Conservation (phyloP, 495 filamentous ascomycete species). For the Tetracladium setigerum region DNA sequence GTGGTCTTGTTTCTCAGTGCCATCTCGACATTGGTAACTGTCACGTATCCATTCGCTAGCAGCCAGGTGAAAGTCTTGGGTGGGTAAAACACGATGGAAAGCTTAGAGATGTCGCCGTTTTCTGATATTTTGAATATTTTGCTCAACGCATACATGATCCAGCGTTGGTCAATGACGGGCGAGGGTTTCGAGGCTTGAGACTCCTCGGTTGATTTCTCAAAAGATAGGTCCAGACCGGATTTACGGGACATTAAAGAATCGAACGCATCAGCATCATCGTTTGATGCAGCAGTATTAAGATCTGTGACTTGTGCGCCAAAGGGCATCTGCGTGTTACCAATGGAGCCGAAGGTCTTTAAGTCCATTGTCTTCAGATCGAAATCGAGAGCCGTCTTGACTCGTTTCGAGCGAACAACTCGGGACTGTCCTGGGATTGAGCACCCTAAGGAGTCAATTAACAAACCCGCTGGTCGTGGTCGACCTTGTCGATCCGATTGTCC, state of each 20-base stretch:
- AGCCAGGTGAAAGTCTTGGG: conserved; percentile 53
- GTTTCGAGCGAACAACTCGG: background rate
- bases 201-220: background rate
- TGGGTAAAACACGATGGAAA: conserved; percentile 44
- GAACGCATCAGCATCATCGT: conserved; percentile 38
- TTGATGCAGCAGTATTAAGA: conserved; percentile 4
- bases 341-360: conserved; percentile 6
- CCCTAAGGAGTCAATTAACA: conserved; percentile 65
- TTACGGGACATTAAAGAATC: conserved; percentile 41
- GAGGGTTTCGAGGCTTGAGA: conserved; percentile 1
- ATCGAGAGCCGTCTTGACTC: background rate
- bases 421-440: conserved; percentile 24
- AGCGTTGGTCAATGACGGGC: conserved; percentile 38
- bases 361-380: conserved; percentile 3
- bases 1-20: conserved; percentile 45
- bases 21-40: conserved; percentile 50
- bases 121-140: conserved; percentile 37
- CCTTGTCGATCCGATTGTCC: conserved; percentile 46
- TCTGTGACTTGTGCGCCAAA: background rate
- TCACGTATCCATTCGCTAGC: conserved; percentile 53
- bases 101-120: conserved; percentile 18
- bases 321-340: conserved; percentile 1
- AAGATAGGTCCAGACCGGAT: background rate
- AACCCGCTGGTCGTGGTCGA: conserved; percentile 56
- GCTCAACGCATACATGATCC: conserved; percentile 44